Evolutionary conservation across 345 rosid genomes (phyloP).

Genomic region (Microthlaspi erraticum): DNA sequence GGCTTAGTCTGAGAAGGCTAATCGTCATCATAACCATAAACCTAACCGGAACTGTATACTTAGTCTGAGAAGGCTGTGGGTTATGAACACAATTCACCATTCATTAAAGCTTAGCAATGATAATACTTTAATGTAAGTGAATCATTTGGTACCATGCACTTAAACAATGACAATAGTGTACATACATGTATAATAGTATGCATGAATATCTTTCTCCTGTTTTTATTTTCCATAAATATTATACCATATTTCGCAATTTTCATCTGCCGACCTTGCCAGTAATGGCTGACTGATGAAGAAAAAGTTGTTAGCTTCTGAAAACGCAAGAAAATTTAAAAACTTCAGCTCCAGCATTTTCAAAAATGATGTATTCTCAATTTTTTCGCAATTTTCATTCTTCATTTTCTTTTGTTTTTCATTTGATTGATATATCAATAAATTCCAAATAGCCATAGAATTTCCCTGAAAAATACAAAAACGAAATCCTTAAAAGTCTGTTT

Average conservation of each 20-base stretch:
- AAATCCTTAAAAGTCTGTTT: not conserved
- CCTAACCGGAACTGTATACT: constrained; percentile 9
- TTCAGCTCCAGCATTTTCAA: not conserved
- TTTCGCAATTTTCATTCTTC: not conserved
- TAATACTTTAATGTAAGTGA: constrained; percentile 1
- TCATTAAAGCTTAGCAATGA: not conserved
- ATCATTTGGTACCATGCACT: not conserved
- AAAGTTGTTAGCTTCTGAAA: not conserved
- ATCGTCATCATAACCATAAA: constrained; percentile 14
- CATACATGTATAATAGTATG: not conserved
- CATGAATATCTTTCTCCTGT: not conserved
- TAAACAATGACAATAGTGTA: no score
- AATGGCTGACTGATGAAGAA: constrained; percentile 15
- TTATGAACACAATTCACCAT: constrained; percentile 18
- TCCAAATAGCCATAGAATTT: not conserved
- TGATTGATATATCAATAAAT: not conserved
- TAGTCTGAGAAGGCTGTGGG: constrained; percentile 15
- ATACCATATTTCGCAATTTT: not conserved
- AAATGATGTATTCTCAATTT: not conserved
- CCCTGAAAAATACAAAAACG: not conserved
- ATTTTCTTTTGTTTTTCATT: not conserved
- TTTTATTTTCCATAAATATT: not conserved
- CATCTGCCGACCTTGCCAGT: not conserved
- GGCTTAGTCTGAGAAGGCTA: constrained; percentile 18
- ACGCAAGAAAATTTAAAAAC: not conserved